Evolutionary conservation across 305 asterid species (phyloP).

Genomic region (Fraxinus nigra): DNA sequence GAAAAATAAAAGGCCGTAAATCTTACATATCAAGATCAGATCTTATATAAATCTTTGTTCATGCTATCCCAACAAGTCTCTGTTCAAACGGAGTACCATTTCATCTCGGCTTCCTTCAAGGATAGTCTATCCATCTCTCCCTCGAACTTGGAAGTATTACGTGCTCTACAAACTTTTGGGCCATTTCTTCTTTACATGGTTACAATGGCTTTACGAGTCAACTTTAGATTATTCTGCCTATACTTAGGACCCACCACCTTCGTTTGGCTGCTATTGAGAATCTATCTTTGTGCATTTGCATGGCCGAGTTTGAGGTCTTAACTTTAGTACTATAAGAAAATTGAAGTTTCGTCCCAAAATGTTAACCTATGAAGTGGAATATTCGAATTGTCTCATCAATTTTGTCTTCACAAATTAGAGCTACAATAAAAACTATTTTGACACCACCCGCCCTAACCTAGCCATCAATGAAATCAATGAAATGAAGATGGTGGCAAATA

Average conservation of each 20-base stretch:
- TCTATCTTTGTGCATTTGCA: not conserved
- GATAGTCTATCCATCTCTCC: not conserved
- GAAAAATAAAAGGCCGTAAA: not conserved
- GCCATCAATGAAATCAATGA: too few relatives aligned
- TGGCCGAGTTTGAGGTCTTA: not conserved
- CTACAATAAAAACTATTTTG: not conserved
- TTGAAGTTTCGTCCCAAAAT: not conserved
- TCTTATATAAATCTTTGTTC: not conserved
- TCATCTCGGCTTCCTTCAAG: not conserved
- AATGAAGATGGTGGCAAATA: too few relatives aligned
- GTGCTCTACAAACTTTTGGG: not conserved
- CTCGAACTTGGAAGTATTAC: not conserved
- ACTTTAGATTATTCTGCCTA: not conserved
- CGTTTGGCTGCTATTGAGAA: not conserved
- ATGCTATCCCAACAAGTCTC: not conserved
- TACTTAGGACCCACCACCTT: not conserved
- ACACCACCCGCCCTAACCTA: too few relatives aligned
- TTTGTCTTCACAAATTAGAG: not conserved
- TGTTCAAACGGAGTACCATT: not conserved
- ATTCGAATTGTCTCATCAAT: not conserved
- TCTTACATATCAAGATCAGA: not conserved
- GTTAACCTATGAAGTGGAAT: too few relatives aligned
- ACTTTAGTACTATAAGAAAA: not conserved
- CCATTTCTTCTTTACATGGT: not conserved
- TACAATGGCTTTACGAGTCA: not conserved